Evolutionary conservation across 805 yeast species (phyloP).

Genomic region (Saccharomycopsis oosterbeekiorum): DNA sequence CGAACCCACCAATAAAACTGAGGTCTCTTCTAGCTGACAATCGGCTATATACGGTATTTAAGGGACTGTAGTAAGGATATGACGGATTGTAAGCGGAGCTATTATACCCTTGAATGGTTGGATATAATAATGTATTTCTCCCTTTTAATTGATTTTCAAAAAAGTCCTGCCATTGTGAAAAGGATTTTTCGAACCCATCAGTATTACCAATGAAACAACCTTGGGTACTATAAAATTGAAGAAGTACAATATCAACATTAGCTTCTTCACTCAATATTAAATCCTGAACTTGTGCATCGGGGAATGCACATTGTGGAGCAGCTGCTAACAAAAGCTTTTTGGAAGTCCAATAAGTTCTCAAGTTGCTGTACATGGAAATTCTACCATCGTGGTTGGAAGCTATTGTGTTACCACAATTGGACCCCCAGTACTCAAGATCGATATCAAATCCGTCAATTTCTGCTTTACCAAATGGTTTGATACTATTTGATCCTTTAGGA

Average conservation of each 20-base stretch:
- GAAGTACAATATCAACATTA: constrained; percentile 46
- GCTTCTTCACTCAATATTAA: constrained; percentile 28
- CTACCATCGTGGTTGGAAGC: constrained; percentile 36
- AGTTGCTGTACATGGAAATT: constrained; percentile 33
- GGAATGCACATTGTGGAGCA: constrained; percentile 60
- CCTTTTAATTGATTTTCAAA: background rate
- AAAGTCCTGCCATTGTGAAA: constrained; percentile 36
- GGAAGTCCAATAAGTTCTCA: constrained; percentile 25
- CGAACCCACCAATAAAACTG: constrained; percentile 3
- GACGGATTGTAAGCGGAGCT: background rate
- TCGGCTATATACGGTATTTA: background rate
- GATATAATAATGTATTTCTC: background rate
- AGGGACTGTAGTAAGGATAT: background rate
- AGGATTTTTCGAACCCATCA: constrained; percentile 34
- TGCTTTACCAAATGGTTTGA: constrained; percentile 39
- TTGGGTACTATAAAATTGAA: constrained; percentile 54
- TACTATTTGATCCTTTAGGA: background rate
- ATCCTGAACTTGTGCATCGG: constrained; percentile 34
- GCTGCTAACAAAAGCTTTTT: constrained; percentile 50
- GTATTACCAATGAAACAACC: constrained; percentile 32
- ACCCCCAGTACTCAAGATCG: constrained; percentile 50
- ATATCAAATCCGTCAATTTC: constrained; percentile 66
- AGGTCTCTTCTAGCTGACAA: background rate
- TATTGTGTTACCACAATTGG: background rate
- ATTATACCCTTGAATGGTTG: background rate